phyloP scores from a whole-genome alignment of 1,284 basidiomycete genomes.

The Naganishia sp. region DNA sequence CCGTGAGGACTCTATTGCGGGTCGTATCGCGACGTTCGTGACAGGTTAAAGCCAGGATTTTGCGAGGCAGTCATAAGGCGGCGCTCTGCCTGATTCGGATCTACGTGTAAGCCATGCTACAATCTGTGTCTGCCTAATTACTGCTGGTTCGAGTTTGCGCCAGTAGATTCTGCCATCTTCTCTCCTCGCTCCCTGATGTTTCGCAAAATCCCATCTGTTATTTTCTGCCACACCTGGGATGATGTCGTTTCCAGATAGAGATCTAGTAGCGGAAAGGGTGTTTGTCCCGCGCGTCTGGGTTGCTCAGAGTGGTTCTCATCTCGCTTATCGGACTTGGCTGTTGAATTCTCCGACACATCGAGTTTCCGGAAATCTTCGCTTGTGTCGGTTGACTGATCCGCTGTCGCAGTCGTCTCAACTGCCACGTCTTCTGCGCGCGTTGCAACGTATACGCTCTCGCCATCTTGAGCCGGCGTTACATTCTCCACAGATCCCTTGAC shows the following conservation, averaged over 20 bases:
- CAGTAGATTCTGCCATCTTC: not conserved
- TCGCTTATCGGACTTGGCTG: constrained; percentile 10
- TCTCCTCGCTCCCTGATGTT: constrained; percentile 38
- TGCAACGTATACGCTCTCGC: constrained; percentile 1
- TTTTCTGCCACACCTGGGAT: constrained; percentile 50
- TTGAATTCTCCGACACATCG: constrained; percentile 24
- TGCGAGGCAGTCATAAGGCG: too few relatives aligned
- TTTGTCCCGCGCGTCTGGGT: not conserved
- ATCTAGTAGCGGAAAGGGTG: constrained; percentile 50
- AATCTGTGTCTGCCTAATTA: too few relatives aligned
- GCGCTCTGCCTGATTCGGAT: too few relatives aligned
- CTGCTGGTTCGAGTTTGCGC: too few relatives aligned
- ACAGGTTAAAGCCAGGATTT: too few relatives aligned
- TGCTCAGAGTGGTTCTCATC: not conserved
- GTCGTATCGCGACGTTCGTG: too few relatives aligned
- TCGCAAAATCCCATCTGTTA: constrained; percentile 45
- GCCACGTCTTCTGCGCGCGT: constrained; percentile 1
- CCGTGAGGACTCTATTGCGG: too few relatives aligned
- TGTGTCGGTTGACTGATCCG: not conserved
- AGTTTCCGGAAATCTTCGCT: constrained; percentile 17
- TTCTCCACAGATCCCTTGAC: constrained; percentile 46
- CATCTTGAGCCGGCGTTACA: constrained; percentile 29
- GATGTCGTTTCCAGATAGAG: constrained; percentile 53
- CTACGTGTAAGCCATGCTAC: too few relatives aligned
- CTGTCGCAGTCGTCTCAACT: not conserved